Base-by-base conservation (phyloP, 768 basidiomycete species). In the Lactarius tabidus region DNA sequence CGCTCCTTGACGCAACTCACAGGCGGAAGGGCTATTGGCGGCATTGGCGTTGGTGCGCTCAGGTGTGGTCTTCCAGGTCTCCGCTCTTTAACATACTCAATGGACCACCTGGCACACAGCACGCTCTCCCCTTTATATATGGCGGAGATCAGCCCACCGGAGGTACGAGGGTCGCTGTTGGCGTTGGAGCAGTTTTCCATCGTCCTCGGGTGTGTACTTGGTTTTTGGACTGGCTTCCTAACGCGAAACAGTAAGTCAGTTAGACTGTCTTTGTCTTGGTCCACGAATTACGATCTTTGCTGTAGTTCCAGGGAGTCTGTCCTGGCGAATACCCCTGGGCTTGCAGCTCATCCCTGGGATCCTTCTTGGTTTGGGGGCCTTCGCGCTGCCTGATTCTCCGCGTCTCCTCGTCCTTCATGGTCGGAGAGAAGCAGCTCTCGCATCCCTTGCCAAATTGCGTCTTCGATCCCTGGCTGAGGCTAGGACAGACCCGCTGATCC, bases 81-180 rank as follows among this genome's bases (percentile, higher is more conserved):
- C 1, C 38, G 12, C 26, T 41, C 29, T 60, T 26, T 54, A 52
- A 63, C 23, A 10, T 52, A 8, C 36, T 59, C 69, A 38, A 70
- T 58, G 43, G 41, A n/a, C 38, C 35, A 23, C 45, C 31, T 52
- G 8, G 41, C 33, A 3, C 35, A 3, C 58, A 91, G 90, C 71
- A 91, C 88, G 84, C 78, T 91, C n/a, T 85, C 85, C 0, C 89
- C 90, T 0, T 77, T 92, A 28, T 93, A 92, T 74, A 91, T 92
- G 81, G 85, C 90, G 1, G 91, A 93, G 75, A 93, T 93, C 59
- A 88, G 88, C 66, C 84, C 90, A 12, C 90, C 91, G 0, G 90
- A 91, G 74, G 80, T 88, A 0, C 82, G 91, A 18, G 91, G 91
- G 12, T 90, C 90, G 0, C 80, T 93, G 23, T 80, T 92, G 75